Conservation (phyloP, 805 yeast species). For the Teunomyces pallodes region DNA sequence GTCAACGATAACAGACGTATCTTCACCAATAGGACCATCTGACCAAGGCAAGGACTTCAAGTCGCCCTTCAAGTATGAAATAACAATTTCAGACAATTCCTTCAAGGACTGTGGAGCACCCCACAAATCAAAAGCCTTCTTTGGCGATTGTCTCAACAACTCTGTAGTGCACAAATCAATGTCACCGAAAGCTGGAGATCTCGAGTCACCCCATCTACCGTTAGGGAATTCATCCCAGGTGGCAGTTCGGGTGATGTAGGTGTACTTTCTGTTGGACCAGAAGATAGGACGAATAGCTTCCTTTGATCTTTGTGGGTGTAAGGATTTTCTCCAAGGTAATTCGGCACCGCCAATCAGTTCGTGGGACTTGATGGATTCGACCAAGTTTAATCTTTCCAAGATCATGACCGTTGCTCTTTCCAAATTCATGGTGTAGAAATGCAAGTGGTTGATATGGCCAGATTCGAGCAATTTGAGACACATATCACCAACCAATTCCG, state of each 20-base stretch:
- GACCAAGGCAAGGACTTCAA: slow-evolving; percentile 88
- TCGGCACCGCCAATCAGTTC: slow-evolving; percentile 39
- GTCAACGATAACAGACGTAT: slow-evolving; percentile 59
- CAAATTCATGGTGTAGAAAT: slow-evolving; percentile 96
- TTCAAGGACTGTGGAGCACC: slow-evolving; percentile 64
- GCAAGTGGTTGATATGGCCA: slow-evolving; percentile 79
- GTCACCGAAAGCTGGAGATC: slow-evolving; percentile 96
- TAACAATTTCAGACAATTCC: slow-evolving; percentile 64
- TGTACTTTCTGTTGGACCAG: slow-evolving; percentile 91
- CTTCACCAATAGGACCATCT: slow-evolving; percentile 82
- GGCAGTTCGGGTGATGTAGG: slow-evolving; percentile 84
- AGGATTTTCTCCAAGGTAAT: slow-evolving; percentile 89
- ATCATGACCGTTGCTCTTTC: slow-evolving; percentile 90
- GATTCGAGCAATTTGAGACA: slow-evolving; percentile 69
- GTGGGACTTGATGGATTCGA: slow-evolving; percentile 41
- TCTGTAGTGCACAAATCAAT: slow-evolving; percentile 78
- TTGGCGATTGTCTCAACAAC: slow-evolving; percentile 77
- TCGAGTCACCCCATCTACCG: slow-evolving; percentile 97
- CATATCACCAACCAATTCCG: slow-evolving; percentile 79
- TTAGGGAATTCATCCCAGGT: slow-evolving; percentile 98
- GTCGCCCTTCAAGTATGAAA: slow-evolving; percentile 68
- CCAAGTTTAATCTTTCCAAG: slow-evolving; percentile 66
- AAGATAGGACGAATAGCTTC: slow-evolving; percentile 92
- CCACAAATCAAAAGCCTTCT: slow-evolving; percentile 83
- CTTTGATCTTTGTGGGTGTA: slow-evolving; percentile 73